Base-by-base conservation (phyloP, 768 basidiomycete species). In the Rubroboletus pulcherrimus region DNA sequence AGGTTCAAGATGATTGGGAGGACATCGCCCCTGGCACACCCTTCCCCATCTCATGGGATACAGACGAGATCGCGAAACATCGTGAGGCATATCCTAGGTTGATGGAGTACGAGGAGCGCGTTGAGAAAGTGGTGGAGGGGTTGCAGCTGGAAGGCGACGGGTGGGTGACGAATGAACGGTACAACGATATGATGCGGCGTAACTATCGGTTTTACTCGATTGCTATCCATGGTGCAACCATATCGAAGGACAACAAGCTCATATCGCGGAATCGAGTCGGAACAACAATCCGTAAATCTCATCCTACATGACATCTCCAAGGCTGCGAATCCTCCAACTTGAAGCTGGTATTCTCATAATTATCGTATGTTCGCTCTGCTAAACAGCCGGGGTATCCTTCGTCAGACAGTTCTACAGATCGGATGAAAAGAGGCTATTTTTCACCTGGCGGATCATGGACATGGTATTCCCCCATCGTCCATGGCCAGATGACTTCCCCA, bases 131-230 rank as follows among this genome's bases (percentile, higher is more conserved):
- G 29, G 14, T 30, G 8, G 5, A 31, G 39, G 40, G 29, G 7
- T 45, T 50, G 29, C 29, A 50, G 49, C 49, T 50, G 12, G 37
- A 49, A 30, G 26, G 37, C 15, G 52, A 53, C 14, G 44, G 52
- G 35, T 53, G 52, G 45, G 45, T 49, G 35, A 39, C 52, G 52
- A 38, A 39, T 8, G 46, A 50, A 24, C 52, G 19, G 11, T 50
- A 31, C 15, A 3, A 24, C 14, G 29, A 53, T 1, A 35, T 38
- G 44, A 38, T 1, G 35, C n/a, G 26, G 37, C 34, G 5, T 26
- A 2, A 26, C 21, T 21, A 21, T 21, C 21, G 21, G 2, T 21
- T 21, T 21, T 21, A 21, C 21, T 21, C 21, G 21, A 21, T 21
- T 21, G 21, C 21, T 21, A 2, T 21, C 21, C 21, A 21, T 1